Conservation (phyloP, 2,329 filamentous ascomycete genomes). For the Fusarium tjaetaba region DNA sequence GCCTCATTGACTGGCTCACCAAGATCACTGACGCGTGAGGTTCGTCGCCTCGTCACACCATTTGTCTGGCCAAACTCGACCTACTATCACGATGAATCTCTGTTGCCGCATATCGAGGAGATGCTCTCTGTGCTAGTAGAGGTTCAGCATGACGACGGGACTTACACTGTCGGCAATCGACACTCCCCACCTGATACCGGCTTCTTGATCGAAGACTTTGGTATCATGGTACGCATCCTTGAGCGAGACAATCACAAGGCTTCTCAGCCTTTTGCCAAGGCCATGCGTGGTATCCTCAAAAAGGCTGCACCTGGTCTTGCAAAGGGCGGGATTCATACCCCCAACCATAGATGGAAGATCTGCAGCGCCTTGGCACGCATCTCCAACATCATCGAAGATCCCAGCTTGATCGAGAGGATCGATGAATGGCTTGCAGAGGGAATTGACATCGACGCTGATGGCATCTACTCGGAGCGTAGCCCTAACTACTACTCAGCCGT, state of each 20-base stretch:
- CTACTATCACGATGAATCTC: constrained; percentile 10
- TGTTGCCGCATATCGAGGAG: background rate
- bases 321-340: constrained; percentile 10
- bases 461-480: constrained; percentile 16
- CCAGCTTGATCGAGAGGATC: background rate
- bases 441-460: constrained; percentile 13
- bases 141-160: constrained; percentile 5
- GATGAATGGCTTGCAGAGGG: constrained; percentile 20
- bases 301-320: constrained; percentile 10
- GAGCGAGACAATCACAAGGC: constrained; percentile 1
- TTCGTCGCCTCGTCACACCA: constrained; percentile 9
- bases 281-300: constrained; percentile 6
- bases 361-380: constrained; percentile 17
- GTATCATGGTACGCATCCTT: constrained; percentile 19
- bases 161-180: constrained; percentile 14
- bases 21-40: background rate
- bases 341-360: constrained; percentile 20
- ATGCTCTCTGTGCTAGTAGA: background rate
- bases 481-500: constrained; percentile 19
- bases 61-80: constrained; percentile 12
- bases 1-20: constrained; percentile 7
- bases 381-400: background rate
- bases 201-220: constrained; percentile 17
- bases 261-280: background rate
- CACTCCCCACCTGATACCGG: constrained; percentile 19